Evolutionary conservation across 495 filamentous ascomycete species (phyloP), one percentile per base, ranked within the genome.

Genomic region (Cercophora newfieldiana): DNA sequence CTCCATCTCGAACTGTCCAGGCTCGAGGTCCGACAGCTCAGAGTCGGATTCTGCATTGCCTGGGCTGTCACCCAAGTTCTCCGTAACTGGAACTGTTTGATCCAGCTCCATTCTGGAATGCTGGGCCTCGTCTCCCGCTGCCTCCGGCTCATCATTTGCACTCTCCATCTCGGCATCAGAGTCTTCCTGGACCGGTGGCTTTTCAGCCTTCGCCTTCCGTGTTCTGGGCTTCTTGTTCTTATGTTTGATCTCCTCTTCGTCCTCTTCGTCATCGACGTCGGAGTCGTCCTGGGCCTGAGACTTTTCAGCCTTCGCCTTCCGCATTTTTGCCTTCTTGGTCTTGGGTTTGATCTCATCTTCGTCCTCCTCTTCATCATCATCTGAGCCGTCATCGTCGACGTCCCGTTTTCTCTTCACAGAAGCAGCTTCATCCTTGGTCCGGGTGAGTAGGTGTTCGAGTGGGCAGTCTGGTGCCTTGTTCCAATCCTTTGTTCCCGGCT

Each of bases 381-480:
- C 37, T 2, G 37, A 44, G 3, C 18, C 37, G 12, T 49, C 59
- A 12, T 51, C 59, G 6, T n/a, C 25, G 14, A 7, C 25, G 12
- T 29, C 33, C 8, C 47, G 30, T 51, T 49, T 53, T 26, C 21
- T 28, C 30, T 58, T 59, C 19, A 14, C 22, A 48, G 51, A 24
- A 29, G 26, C 54, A 33, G 37, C 29, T 30, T 51, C 54, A 24
- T 22, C 62, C 48, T 73, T 75, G 63, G 54, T 67, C 12, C 80
- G 72, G 29, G 71, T 62, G 12, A 82, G 72, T 26, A 86, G 72
- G n/a, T 80, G 75, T 59, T 86, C 83, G 14, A 86, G 73, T 3
- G 81, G 82, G 63, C 83, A 85, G 0, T 70, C 69, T 0, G 70
- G 62, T 0, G 74, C 64, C 7, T 72, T 67, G 50, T 74, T 68